These are phyloP conservation scores for Hydrangea macrophylla DNA, from an alignment of 148 eudicot genomes.

Conservation along the genomic window DNA sequence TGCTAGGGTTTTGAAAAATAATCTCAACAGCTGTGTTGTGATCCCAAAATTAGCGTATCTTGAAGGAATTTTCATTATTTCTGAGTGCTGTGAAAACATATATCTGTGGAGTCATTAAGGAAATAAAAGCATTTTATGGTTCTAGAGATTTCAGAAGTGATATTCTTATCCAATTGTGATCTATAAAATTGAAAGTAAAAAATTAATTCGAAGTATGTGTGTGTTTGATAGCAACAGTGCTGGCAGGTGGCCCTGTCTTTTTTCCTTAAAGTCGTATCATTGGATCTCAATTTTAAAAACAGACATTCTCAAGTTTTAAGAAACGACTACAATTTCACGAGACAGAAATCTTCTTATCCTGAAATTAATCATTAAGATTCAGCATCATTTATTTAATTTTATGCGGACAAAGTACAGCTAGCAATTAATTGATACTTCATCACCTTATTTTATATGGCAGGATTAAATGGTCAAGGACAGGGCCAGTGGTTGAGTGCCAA, in stretches of 20 bases:
- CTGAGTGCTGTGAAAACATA: not conserved
- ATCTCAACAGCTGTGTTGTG: not conserved
- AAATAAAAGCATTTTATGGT: not conserved
- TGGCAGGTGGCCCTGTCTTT: not conserved
- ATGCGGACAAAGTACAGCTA: not conserved
- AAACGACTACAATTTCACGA: not conserved
- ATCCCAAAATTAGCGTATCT: not conserved
- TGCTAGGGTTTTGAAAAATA: not conserved
- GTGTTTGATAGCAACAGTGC: not conserved
- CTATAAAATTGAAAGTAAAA: not conserved
- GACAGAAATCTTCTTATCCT: not conserved
- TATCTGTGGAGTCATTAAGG: not conserved
- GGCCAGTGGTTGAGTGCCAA: constrained; percentile 73
- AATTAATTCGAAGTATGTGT: not conserved
- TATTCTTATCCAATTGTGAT: not conserved
- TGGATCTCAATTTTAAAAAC: not conserved
- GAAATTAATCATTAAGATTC: not conserved
- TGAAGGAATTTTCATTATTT: not conserved
- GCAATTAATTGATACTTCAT: not conserved
- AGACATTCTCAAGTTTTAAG: not conserved
- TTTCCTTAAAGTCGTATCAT: not conserved
- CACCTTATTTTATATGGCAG: constrained; percentile 23
- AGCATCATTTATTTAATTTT: not conserved
- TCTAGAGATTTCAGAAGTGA: not conserved
- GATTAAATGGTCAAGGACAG: constrained; percentile 35